Evolutionary conservation across 1,284 basidiomycete species (phyloP).

Genomic region (Vanrija sp.): DNA sequence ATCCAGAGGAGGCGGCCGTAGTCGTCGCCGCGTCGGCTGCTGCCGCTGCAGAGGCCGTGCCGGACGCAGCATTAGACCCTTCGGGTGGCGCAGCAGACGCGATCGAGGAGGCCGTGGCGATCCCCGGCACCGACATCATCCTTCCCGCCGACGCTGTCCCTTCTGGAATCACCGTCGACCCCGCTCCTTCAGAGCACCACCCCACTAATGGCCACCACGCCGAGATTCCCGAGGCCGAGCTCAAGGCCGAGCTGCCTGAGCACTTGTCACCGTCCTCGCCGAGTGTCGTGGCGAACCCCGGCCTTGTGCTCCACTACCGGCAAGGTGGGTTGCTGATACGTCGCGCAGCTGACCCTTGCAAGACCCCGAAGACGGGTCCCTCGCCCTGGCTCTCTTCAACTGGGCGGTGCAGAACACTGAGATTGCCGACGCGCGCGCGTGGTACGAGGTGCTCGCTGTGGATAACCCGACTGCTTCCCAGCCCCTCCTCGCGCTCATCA

Average conservation of each 20-base stretch:
- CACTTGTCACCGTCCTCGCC: conserved; percentile 32
- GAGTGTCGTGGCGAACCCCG: conserved; percentile 31
- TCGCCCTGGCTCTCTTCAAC: conserved; percentile 48
- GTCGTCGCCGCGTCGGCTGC: conserved; percentile 18
- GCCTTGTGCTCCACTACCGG: conserved; percentile 27
- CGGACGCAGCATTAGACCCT: neutral
- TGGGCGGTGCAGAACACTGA: conserved; percentile 47
- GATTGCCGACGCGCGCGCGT: conserved; percentile 43
- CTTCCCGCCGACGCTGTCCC: neutral
- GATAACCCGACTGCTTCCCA: conserved; percentile 45
- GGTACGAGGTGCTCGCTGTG: conserved; percentile 39
- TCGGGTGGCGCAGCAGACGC: neutral
- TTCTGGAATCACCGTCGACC: neutral
- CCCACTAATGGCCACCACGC: neutral
- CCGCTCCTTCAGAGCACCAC: conserved; percentile 1
- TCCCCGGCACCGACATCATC: too few relatives aligned
- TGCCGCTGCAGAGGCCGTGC: neutral
- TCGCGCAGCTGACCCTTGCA: neutral
- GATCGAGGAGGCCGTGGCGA: conserved; percentile 1
- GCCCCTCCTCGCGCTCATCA: conserved; percentile 44
- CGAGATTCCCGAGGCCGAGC: conserved; percentile 1
- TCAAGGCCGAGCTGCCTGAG: conserved; percentile 23
- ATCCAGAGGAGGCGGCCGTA: conserved; percentile 32
- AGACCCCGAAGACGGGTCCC: conserved; percentile 31
- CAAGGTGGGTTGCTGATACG: conserved; percentile 17